Conservation (phyloP, 2,329 filamentous ascomycete species). For the Fusarium hainanense region DNA sequence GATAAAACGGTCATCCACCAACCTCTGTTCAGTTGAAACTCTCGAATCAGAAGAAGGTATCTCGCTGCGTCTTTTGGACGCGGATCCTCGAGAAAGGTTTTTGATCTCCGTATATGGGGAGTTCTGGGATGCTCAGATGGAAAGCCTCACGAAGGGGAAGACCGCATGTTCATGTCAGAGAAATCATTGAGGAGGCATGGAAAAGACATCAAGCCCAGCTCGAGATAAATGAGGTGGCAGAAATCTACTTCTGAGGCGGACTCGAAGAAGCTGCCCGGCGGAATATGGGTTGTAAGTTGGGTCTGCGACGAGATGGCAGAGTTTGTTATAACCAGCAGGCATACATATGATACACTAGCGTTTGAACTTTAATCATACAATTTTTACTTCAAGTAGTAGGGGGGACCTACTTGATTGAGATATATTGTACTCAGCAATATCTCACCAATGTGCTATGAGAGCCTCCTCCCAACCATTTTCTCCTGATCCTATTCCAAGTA, state of each 20-base stretch:
- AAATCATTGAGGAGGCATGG: not conserved
- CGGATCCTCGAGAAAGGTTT: fast-evolving
- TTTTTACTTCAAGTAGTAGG: not conserved
- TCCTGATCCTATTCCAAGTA: not conserved
- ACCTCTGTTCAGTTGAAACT: not conserved
- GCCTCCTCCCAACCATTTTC: not conserved
- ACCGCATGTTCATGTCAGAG: not conserved
- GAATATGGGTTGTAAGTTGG: not conserved
- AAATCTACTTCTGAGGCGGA: not conserved
- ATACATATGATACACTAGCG: not conserved
- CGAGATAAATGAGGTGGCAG: not conserved
- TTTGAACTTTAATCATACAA: not conserved
- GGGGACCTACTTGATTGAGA: not conserved
- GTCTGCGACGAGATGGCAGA: not conserved
- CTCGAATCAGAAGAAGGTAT: not conserved
- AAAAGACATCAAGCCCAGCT: not conserved
- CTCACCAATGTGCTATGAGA: not conserved
- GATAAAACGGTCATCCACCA: not conserved
- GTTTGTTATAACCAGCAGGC: not conserved
- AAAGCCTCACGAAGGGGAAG: not conserved
- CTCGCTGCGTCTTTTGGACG: not conserved
- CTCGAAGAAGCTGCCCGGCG: not conserved
- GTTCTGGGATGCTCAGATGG: not conserved
- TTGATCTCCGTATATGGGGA: not conserved
- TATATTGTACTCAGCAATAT: not conserved